Evolutionary conservation across 441 rosid genomes (phyloP).

Genomic region (Cnidoscolus chayamansa): DNA sequence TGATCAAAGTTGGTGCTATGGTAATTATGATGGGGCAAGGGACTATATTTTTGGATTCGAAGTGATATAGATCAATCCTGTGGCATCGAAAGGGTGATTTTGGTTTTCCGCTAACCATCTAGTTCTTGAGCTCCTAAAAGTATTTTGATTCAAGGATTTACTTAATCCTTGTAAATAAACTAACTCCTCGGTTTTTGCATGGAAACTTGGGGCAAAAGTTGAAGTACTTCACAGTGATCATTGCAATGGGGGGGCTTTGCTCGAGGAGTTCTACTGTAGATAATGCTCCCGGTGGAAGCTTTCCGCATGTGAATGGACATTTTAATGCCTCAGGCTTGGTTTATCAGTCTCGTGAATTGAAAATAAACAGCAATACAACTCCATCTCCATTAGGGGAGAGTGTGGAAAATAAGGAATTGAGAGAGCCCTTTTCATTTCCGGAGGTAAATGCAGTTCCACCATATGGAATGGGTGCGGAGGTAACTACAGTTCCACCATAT

Average conservation of each 20-base stretch:
- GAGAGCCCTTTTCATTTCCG: conserved; percentile 54
- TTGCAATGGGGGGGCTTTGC: conserved; percentile 93
- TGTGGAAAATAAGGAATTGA: conserved; percentile 42
- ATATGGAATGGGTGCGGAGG: conserved; percentile 32
- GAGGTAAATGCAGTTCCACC: conserved; percentile 40
- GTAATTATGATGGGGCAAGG: conserved; percentile 32
- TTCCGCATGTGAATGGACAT: conserved; percentile 60
- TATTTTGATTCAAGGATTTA: conserved; percentile 14
- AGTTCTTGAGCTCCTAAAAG: conserved; percentile 14
- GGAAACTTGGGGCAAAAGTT: conserved; percentile 34
- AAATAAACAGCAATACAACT: conserved; percentile 33
- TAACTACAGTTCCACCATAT: conserved; percentile 35
- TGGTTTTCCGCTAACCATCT: neutral
- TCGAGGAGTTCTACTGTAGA: conserved; percentile 91
- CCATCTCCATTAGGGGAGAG: conserved; percentile 44
- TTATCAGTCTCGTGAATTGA: conserved; percentile 51
- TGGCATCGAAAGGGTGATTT: conserved; percentile 14
- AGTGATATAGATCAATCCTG: conserved; percentile 25
- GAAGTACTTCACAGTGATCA: conserved; percentile 24
- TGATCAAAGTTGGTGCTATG: conserved; percentile 37
- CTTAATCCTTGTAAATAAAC: conserved; percentile 24
- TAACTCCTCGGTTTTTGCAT: conserved; percentile 27
- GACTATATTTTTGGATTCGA: conserved; percentile 33
- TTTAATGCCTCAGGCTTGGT: conserved; percentile 38
- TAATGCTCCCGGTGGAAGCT: conserved; percentile 89